Base-by-base conservation (phyloP, 495 filamentous ascomycete genomes). In the Tuber microsphaerosporum region DNA sequence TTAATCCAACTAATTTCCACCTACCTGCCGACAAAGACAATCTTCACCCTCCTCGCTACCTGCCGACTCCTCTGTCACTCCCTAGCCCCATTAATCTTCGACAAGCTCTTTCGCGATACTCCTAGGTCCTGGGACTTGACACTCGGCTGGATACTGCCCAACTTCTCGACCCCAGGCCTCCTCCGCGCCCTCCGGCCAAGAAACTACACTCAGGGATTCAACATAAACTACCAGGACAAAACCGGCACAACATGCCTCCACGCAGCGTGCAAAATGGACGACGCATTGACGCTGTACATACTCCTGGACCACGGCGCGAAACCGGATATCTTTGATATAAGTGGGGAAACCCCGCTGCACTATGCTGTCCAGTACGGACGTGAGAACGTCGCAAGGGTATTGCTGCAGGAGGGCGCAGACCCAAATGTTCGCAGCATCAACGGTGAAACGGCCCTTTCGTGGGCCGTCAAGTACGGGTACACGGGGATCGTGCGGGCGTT, bases 291-390 rank as follows among this genome's bases (percentile, higher is more conserved):
- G 5, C 26, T 65, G 56, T 65, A 65, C 56, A 65, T 65, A 34
- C 56, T 65, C 12, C 14, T 65, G 14, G 71, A 74, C 51, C 69
- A 70, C 5, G 72, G 72, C 14, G 75, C 75, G 16, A 73, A 70
- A 26, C 43, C 12, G 7, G 41, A 45, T 16, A 41, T 72, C 19
- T 71, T 69, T 9, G 69, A 72, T 34, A n/a, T n/a, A 56, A 22
- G 37, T 10, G 74, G 74, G 43, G 19, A 51, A 41, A 75, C 70
- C 19, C 69, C 69, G 5, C 43, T 75, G 0, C 69, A 75, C 44
- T 22, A n/a, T 56, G 74, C 74, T 22, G 77, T 77, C 7, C 31
- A 71, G 7, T 75, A 45, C 61, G 77, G 69, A 39, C 72, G 71
- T 26, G 37, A 61, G 20, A 20, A 22, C 37, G 51, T 72, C 45